These are phyloP conservation scores for Pseudozyma tsukubaensis DNA, from an alignment of 1,284 basidiomycete species.

Conservation along the genomic window DNA sequence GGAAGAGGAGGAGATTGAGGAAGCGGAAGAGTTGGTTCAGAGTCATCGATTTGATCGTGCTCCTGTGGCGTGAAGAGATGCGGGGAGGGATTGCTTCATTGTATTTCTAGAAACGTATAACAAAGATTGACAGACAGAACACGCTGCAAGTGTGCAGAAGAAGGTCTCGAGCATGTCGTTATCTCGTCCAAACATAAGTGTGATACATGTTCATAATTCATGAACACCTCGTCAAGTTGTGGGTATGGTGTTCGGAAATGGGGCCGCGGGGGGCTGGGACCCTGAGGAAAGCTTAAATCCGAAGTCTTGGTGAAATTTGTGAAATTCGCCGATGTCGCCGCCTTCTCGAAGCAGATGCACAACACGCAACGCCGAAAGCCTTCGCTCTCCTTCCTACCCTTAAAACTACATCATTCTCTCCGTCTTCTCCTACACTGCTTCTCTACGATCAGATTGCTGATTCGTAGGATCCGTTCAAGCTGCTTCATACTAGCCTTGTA, in stretches of 20 bases:
- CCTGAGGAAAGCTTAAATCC: slow-evolving; percentile 2
- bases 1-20: slow-evolving; percentile 53
- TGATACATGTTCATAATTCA: too few species aligned
- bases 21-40: slow-evolving; percentile 53
- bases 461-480: background rate
- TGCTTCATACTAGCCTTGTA: background rate
- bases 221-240: background rate
- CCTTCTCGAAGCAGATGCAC: background rate
- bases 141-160: too few species aligned
- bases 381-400: background rate
- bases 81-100: background rate
- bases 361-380: background rate
- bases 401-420: background rate
- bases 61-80: background rate
- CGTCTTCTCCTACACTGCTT: background rate
- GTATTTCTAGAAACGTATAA: too few species aligned
- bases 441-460: background rate
- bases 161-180: too few species aligned
- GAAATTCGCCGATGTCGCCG: background rate
- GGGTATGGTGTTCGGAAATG: background rate
- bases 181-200: too few species aligned
- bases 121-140: too few species aligned
- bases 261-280: background rate
- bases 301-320: background rate
- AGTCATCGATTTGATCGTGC: slow-evolving; percentile 30